Base-by-base conservation (phyloP, 495 filamentous ascomycete species). In the Penicillium egyptiacum region DNA sequence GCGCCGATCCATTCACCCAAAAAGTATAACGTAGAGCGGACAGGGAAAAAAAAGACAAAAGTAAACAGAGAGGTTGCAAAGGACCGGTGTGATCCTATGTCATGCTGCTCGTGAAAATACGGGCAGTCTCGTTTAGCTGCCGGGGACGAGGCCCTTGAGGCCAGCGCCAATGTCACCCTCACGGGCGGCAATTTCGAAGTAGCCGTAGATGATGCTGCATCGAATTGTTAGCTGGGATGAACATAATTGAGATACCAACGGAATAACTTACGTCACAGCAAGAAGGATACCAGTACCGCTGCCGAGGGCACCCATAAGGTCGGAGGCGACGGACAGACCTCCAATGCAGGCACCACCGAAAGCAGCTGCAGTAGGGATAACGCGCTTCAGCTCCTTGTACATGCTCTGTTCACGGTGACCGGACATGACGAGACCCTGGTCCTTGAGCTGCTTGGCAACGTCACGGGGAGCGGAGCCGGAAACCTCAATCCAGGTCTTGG, bases 401-500 rank as follows among this genome's bases (percentile, higher is more conserved):
- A 98, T 98, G 83, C 90, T 95, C 83, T 97, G 92, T 77, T 99
- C 95, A 78, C 95, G 87, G 79, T 99, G 95, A 60, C 95, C 95
- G 65, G 95, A 94, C 95, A 99, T 99, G 66, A 98, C 92, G 48
- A 99, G 86, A 67, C 95, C 93, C 77, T 97, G 93, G 70, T 98
- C 95, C 86, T 99, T 99, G 69, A 99, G 85, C 79, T 99, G 95
- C 87, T 99, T 99, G 62, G 95, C 95, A 60, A 99, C 95, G 70
- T 99, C 95, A 72, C 95, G 88, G 23, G 95, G 95, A 75, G 89
- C 90, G 56, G 92, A 96, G 71, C 95, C 95, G 35, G 93, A 97
- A 59, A 99, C 95, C 76, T 99, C 95, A 69, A 99, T 98, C 95
- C 94, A 98, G 63, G 94, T 98, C 90, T 98, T 99, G 75, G 91